Percentiles rank a stretch among this genome's conserved stretches.
These are phyloP conservation scores for Solanum piurae DNA, from an alignment of 257 asterid genomes.

Conservation along the genomic window DNA sequence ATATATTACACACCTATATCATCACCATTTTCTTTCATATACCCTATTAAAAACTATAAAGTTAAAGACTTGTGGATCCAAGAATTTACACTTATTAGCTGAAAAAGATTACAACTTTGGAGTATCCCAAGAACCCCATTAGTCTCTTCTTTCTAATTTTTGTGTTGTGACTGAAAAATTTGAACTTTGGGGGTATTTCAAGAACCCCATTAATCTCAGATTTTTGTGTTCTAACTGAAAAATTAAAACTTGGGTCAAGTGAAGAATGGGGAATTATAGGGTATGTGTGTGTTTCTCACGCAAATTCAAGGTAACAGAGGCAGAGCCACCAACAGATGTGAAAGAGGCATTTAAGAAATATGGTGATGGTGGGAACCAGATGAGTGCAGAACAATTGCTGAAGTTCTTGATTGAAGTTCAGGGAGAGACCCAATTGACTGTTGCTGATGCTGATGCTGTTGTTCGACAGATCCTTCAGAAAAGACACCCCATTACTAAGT, in stretches of 20 bases:
- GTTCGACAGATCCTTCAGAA: constrained; percentile 51
- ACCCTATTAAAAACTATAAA: background rate
- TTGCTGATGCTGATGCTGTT: constrained; percentile 18
- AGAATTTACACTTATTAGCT: background rate
- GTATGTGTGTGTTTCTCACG: constrained; percentile 56
- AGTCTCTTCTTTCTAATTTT: background rate
- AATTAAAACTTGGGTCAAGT: background rate
- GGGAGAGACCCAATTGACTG: constrained; percentile 11
- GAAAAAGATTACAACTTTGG: background rate
- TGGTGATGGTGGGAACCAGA: constrained; percentile 45
- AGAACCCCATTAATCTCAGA: background rate
- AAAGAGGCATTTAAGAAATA: constrained; percentile 38
- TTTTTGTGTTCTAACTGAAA: background rate
- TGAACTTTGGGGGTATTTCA: background rate
- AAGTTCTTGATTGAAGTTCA: constrained; percentile 30
- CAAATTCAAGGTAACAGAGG: constrained; percentile 42
- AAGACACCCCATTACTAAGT: constrained; percentile 24
- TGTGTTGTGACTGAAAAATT: background rate
- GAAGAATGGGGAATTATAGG: constrained; percentile 40
- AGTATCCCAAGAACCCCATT: background rate
- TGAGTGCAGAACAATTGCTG: constrained; percentile 30
- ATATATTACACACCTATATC: background rate
- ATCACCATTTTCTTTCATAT: background rate
- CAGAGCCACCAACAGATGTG: constrained; percentile 52
- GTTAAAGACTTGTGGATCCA: background rate